Base-by-base conservation (phyloP, 345 rosid species). In the Heritiera littoralis region DNA sequence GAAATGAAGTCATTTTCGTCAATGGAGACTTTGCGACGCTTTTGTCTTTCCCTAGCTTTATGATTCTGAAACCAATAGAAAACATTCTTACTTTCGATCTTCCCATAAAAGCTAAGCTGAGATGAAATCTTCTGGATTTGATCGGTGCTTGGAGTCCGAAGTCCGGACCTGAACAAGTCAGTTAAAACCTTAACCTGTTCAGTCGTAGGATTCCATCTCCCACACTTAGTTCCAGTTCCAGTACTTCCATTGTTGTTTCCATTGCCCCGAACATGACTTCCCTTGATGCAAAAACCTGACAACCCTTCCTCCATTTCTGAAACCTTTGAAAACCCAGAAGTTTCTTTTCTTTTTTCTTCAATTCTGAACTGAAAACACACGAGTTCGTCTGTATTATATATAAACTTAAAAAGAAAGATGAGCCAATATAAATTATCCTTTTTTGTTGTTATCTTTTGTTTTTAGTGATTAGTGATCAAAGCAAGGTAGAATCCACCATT, bases 31-130 rank as follows among this genome's bases (percentile, higher is more conserved):
- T 90, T 90, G 0, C 98, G 91, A 15, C 98, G 90, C 80, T 95
- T 95, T 81, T 95, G 99, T 82, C 98, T 86, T 70, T 95, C 99
- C 66, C 99, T 85, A 28, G 99, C 99, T 86, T 95, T 95, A 73
- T 95, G 99, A 81, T 95, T 95, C 78, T 95, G 99, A 79, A 95
- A 95, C 99, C 99, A 95, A 76, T 95, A 93, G 23, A 95, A 95
- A 0, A 95, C 99, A 76, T 93, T 95, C 84, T 95, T 95, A 77
- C 97, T 93, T 83, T 95, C 99, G 43, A 95, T 93, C 94, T 95
- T 93, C 12, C 99, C 99, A 46, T 95, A 93, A 28, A 85, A 92
- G 85, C 99, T 93, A 20, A 95, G 85, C 86, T 93, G 97, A 7
- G 85, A 72, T 2, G 99, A 93, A 83, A 95, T 95, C 86, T 91